phyloP scores from a whole-genome alignment of 805 yeast genomes.

The Metschnikowia corniflorae region DNA sequence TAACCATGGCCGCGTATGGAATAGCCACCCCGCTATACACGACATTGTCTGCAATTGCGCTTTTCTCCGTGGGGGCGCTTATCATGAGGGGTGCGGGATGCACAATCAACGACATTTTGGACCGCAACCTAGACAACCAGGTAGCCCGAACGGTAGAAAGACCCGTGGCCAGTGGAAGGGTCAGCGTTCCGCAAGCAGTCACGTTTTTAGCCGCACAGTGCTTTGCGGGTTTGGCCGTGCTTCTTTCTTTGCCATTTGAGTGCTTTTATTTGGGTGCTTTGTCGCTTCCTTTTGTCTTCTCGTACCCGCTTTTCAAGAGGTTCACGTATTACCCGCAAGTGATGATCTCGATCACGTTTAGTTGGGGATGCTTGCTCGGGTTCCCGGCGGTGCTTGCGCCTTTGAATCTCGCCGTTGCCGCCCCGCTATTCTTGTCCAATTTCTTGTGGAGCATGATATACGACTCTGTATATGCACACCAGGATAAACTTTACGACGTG shows the following conservation, averaged over 20 bases:
- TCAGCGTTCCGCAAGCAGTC: constrained; percentile 65
- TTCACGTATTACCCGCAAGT: constrained; percentile 95
- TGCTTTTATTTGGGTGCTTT: constrained; percentile 82
- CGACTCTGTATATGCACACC: constrained; percentile 97
- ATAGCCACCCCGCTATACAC: constrained; percentile 64
- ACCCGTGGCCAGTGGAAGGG: constrained; percentile 90
- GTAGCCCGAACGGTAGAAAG: constrained; percentile 87
- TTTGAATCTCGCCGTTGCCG: constrained; percentile 70
- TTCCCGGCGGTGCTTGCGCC: constrained; percentile 92
- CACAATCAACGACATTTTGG: constrained; percentile 87
- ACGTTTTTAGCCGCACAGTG: constrained; percentile 72
- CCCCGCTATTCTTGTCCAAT: constrained; percentile 71
- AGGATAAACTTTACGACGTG: constrained; percentile 85
- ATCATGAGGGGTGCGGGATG: constrained; percentile 98
- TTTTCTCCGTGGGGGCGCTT: constrained; percentile 81
- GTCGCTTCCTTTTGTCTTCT: constrained; percentile 72
- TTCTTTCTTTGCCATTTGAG: constrained; percentile 69
- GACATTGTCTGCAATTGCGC: constrained; percentile 56
- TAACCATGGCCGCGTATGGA: constrained; percentile 80
- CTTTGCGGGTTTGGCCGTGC: constrained; percentile 64
- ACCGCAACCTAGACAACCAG: constrained; percentile 74
- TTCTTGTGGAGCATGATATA: constrained; percentile 93
- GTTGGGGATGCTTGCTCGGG: constrained; percentile 93
- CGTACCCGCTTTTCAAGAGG: constrained; percentile 91
- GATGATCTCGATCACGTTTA: constrained; percentile 74